These are phyloP conservation scores for Jacaranda copaia DNA, from an alignment of 257 asterid genomes.

Conservation along the genomic window DNA sequence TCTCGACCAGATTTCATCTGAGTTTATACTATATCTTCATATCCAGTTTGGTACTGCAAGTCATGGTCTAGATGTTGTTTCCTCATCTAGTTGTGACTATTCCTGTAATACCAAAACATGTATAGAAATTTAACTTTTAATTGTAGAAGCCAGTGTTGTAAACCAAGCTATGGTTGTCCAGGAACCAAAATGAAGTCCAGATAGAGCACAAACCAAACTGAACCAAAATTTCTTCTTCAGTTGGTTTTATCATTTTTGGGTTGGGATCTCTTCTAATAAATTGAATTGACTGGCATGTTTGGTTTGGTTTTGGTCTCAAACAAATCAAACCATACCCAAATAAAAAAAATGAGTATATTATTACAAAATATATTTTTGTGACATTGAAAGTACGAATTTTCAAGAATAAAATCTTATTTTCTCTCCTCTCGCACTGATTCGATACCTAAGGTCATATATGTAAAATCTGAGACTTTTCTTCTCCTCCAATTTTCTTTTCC, in stretches of 20 bases:
- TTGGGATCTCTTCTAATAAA: background rate
- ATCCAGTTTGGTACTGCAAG: conserved; percentile 13
- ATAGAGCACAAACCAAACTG: background rate
- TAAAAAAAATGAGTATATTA: background rate
- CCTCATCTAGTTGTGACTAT: conserved; percentile 7
- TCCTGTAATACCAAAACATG: background rate
- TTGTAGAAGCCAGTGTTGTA: background rate
- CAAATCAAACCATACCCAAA: background rate
- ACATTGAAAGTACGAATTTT: background rate
- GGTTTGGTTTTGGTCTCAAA: background rate
- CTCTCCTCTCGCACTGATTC: background rate
- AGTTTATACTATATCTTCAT: background rate
- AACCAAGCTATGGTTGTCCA: background rate
- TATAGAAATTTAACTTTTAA: background rate
- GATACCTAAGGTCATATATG: background rate
- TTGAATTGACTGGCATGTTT: background rate
- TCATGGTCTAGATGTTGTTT: conserved; percentile 11
- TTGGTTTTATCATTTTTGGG: background rate
- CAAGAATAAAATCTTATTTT: background rate
- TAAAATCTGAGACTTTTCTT: background rate
- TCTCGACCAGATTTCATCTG: background rate
- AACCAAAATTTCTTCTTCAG: background rate
- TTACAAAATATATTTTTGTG: background rate
- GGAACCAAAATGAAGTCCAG: background rate
- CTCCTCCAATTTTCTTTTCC: background rate